phyloP scores from a whole-genome alignment of 371 early-diverging fungal species.

The Rhizopus stolonifer region DNA sequence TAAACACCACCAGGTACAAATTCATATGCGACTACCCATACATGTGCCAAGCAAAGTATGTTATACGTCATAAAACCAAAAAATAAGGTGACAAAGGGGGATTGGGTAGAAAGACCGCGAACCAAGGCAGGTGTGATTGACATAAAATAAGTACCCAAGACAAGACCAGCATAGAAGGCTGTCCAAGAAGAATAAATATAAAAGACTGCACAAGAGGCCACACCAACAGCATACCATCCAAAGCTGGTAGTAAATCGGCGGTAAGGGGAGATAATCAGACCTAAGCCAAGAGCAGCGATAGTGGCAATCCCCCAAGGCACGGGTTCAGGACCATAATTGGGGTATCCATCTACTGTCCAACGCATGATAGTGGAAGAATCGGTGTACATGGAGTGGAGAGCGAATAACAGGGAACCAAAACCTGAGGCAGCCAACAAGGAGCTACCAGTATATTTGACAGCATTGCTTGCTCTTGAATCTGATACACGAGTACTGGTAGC shows the following conservation, averaged over 20 bases:
- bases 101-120: constrained; percentile 55
- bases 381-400: constrained; percentile 72
- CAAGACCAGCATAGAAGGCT: constrained; percentile 66
- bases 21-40: constrained; percentile 83
- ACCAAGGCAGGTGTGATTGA: constrained; percentile 64
- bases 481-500: constrained; percentile 4
- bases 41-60: constrained; percentile 68
- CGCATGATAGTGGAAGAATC: constrained; percentile 76
- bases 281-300: constrained; percentile 57
- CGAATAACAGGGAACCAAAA: constrained; percentile 68
- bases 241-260: constrained; percentile 58
- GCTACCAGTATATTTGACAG: constrained; percentile 18
- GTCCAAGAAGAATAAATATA: constrained; percentile 62
- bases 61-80: constrained; percentile 66
- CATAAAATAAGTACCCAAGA: constrained; percentile 61
- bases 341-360: constrained; percentile 78
- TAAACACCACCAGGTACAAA: constrained; percentile 81
- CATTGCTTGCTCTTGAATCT: not conserved
- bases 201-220: constrained; percentile 53
- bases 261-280: constrained; percentile 56
- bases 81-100: constrained; percentile 69
- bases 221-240: constrained; percentile 61
- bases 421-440: constrained; percentile 61
- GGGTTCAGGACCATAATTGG: constrained; percentile 72
- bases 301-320: constrained; percentile 76